Evolutionary conservation across 1,284 basidiomycete species (phyloP), one percentile per base, ranked within the genome.

Genomic region (Trichosporon sp.): DNA sequence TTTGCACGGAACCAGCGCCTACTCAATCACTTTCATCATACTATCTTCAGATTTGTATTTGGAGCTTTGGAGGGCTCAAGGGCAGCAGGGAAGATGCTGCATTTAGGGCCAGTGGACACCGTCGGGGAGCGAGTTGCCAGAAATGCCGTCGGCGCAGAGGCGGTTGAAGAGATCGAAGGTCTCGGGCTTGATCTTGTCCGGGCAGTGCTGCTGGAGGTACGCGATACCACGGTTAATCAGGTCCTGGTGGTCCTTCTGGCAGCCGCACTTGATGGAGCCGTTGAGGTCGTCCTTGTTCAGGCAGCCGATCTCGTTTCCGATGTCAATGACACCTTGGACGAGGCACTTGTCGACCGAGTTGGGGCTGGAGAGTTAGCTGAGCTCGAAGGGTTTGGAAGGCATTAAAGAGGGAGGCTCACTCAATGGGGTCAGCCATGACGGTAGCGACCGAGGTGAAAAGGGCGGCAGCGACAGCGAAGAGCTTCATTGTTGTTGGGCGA

Each of bases 391-490:
- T 12, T 2, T 11, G 38, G 38, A 12, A 12, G 8, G 7, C 2
- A 3, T 40, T 6, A 11, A 40, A 40, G 38, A 12, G 38, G 43
- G 43, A 46, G 54, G 32, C 54, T 59, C 54, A 59, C 54, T 59
- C 54, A 31, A 59, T 59, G 54, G 54, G 54, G 4, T 26, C 54
- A 8, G 54, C 54, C 2, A 31, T 5, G 12, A 59, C 54, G 21
- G 54, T 59, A 31, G 54, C 54, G 54, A 59, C 26, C 26, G 54
- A 59, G 54, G 54, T 26, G 54, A 31, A 11, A 26, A 59, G 21
- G 54, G 54, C 21, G 21, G 54, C 54, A 11, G 54, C 26, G 54
- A 59, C 54, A 31, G 54, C 54, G 54, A 59, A 59, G 54, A 59
- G 32, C 54, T 59, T 59, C 54, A 59, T 59, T 59, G 26, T 59